Percentiles rank a stretch among this genome's conserved stretches.
Conservation (phyloP, 768 basidiomycete genomes). For the Psilocybe tampanensis region DNA sequence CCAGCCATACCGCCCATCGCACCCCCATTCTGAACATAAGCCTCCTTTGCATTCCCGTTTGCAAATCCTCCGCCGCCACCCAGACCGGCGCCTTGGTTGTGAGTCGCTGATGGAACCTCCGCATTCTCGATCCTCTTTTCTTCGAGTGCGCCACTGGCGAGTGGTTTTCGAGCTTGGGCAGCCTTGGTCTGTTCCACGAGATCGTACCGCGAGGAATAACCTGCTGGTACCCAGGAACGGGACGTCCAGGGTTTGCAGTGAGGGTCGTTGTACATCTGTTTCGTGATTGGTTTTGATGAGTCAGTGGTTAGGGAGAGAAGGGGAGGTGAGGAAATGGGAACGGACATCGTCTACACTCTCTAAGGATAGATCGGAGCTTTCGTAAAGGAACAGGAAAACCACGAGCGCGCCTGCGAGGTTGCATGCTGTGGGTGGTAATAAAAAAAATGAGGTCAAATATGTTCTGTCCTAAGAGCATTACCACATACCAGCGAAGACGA, state of each 20-base stretch:
- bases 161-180: slow-evolving; percentile 34
- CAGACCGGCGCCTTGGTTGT: neutral
- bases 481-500: slow-evolving; percentile 62
- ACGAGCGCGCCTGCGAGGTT: slow-evolving; percentile 61
- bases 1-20: neutral
- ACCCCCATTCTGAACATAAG: neutral
- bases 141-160: slow-evolving; percentile 21
- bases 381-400: slow-evolving; percentile 78
- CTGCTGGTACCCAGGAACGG: slow-evolving; percentile 58
- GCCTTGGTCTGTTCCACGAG: slow-evolving; percentile 44
- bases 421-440: slow-evolving; percentile 38
- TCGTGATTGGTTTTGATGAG: neutral
- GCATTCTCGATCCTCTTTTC: slow-evolving; percentile 26
- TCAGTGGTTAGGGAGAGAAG: neutral
- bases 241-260: slow-evolving; percentile 70
- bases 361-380: slow-evolving; percentile 65
- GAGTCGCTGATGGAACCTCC: neutral
- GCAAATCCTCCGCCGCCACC: no score
- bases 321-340: neutral
- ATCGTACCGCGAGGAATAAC: slow-evolving; percentile 49
- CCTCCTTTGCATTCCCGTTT: neutral
- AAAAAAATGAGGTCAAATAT: no score
- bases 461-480: neutral
- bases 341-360: slow-evolving; percentile 63
- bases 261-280: slow-evolving; percentile 66